Evolutionary conservation across 805 yeast genomes (phyloP), one percentile per base, ranked within the genome.

Genomic region (Saccharomycopsis capsularis): DNA sequence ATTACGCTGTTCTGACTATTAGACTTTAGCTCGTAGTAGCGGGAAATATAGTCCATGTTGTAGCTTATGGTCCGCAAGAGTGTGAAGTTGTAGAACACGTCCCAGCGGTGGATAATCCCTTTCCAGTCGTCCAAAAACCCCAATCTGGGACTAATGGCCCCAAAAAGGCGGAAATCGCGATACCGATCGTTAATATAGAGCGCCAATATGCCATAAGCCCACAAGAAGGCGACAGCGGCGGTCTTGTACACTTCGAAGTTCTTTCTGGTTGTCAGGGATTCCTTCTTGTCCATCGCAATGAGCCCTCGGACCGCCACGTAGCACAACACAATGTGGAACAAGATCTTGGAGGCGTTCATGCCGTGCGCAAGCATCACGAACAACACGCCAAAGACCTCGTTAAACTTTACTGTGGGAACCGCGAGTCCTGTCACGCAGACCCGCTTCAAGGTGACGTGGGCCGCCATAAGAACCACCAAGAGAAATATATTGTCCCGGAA

Each of bases 51-150:
- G 65, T 93, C 99, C 54, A 86, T 61, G 55, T 86, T 85, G 64
- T 74, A 93, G 51, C 96, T 86, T 41, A 93, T 67, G 74, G 89
- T 78, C 59, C 97, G 75, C 47, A 93, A 71, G 52, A 91, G 68
- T 1, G 95, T 83, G 65, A 95, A 89, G 66, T 93, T 93, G 73
- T 81, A 93, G 58, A 85, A 87, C 3, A 93, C 97, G 61, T 93
- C 97, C 99, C 99, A 93, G 58, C 98, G 74, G 16, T 79, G 72
- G 53, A 93, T 81, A 13, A 90, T 74, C 0, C 98, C 97, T 42
- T 75, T 74, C 57, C 76, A 82, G 24, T 66, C 57, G 59, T 88
- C 95, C 57, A 85, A 63, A 34, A 75, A 66, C 0, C 69, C 61
- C n/a, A 85, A 62, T 1, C 57, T 52, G 0, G 71, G 59, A 46